Conservation (phyloP, 78 protist genomes). For the Anaeramoeba flamelloides region DNA sequence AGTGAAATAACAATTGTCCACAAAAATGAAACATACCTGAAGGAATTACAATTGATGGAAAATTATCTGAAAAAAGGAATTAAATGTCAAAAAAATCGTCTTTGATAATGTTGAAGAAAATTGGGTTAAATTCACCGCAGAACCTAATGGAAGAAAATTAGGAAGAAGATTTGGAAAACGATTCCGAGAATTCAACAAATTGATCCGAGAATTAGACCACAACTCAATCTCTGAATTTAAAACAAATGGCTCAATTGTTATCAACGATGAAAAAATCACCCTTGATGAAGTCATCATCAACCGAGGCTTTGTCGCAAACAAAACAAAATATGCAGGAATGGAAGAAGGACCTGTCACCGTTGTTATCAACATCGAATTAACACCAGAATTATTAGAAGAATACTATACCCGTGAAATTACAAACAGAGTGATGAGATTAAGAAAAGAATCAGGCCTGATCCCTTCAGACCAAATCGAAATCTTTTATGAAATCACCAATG, state of each 20-base stretch:
- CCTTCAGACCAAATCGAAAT: slow-evolving; percentile 29
- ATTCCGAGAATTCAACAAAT: neutral
- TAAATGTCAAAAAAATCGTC: slow-evolving; percentile 17
- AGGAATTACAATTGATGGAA: slow-evolving; percentile 25
- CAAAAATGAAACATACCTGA: slow-evolving; percentile 25
- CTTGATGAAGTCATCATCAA: too few relatives aligned
- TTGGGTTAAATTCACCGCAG: neutral
- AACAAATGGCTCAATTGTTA: too few relatives aligned
- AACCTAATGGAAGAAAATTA: neutral
- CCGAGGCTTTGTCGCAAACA: too few relatives aligned
- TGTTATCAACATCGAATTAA: slow-evolving; percentile 30
- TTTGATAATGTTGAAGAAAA: neutral
- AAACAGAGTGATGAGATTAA: slow-evolving; percentile 61
- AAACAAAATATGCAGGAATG: too few relatives aligned
- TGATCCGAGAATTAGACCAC: too few relatives aligned
- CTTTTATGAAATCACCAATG: too few relatives aligned
- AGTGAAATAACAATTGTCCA: slow-evolving; percentile 18
- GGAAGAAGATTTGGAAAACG: slow-evolving; percentile 16
- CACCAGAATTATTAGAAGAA: slow-evolving; percentile 21
- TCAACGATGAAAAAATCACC: too few relatives aligned
- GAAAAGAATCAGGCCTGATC: slow-evolving; percentile 51
- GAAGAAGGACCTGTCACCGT: too few relatives aligned
- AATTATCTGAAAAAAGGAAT: slow-evolving; percentile 38
- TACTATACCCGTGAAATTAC: slow-evolving; percentile 61
- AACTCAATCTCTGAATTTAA: too few relatives aligned